Conservation (phyloP, 2,329 filamentous ascomycete species). For the Pseudogymnoascus sp. region DNA sequence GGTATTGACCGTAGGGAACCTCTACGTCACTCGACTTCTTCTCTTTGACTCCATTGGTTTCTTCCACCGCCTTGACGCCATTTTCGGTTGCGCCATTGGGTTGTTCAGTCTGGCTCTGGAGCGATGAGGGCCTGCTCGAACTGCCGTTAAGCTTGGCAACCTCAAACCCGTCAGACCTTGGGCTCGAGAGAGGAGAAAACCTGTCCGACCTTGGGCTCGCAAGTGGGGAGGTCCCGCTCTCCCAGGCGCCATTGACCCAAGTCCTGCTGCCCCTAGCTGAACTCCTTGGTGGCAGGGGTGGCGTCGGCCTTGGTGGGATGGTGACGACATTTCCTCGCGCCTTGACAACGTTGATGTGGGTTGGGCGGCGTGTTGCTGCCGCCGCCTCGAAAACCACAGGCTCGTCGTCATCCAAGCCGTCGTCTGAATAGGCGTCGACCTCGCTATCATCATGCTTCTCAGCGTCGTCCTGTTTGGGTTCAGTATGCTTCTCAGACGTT, state of each 20-base stretch:
- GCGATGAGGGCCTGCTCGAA: not conserved
- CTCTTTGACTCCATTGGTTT: not conserved
- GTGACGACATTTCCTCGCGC: constrained; percentile 75
- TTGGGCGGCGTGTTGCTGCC: constrained; percentile 46
- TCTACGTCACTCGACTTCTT: not conserved
- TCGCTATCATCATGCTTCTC: constrained; percentile 43
- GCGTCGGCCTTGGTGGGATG: constrained; percentile 76
- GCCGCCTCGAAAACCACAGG: constrained; percentile 63
- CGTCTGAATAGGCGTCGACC: constrained; percentile 42
- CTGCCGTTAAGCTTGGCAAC: not conserved
- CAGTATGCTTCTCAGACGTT: constrained; percentile 29
- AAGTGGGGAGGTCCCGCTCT: constrained; percentile 16
- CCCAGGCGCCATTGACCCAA: constrained; percentile 15
- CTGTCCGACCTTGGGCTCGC: not conserved
- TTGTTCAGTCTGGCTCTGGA: not conserved
- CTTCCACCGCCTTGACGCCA: not conserved
- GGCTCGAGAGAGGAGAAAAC: constrained; percentile 11
- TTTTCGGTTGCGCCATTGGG: not conserved
- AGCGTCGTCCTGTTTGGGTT: constrained; percentile 27
- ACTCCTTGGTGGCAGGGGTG: constrained; percentile 65
- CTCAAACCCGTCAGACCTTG: constrained; percentile 3
- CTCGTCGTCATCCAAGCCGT: constrained; percentile 49
- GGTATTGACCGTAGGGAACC: not conserved
- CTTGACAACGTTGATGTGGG: constrained; percentile 22
- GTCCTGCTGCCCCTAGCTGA: constrained; percentile 41